Evolutionary conservation across 1,139 yeast species (phyloP).

Genomic region (Arxiozyma bovina): DNA sequence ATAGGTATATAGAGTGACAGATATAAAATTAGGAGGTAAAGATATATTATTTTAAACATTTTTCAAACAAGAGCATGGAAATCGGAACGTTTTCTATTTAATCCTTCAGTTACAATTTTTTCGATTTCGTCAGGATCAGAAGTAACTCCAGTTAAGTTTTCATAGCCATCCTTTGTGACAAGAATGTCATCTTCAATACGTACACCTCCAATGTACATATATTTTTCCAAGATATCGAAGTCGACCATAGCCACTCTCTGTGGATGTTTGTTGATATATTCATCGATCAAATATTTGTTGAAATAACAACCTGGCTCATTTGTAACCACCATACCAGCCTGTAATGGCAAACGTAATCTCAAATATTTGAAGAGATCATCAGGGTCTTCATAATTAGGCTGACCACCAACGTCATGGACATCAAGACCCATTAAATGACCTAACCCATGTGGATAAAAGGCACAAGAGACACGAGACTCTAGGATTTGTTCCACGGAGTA

Average conservation of each 20-base stretch:
- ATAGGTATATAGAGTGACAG: no score
- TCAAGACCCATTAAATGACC: constrained; percentile 94
- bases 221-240: constrained; percentile 56
- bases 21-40: not conserved
- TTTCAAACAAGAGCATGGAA: constrained; percentile 41
- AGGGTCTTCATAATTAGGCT: constrained; percentile 73
- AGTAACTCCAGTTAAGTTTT: constrained; percentile 73
- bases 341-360: constrained; percentile 66
- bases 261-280: constrained; percentile 47
- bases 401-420: constrained; percentile 91
- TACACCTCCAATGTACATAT: constrained; percentile 89
- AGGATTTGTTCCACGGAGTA: constrained; percentile 57
- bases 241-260: constrained; percentile 55
- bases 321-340: constrained; percentile 78
- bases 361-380: constrained; percentile 67
- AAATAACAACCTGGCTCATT: constrained; percentile 95
- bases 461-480: constrained; percentile 58
- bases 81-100: constrained; percentile 50
- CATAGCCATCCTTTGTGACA: constrained; percentile 67
- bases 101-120: constrained; percentile 62
- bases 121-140: constrained; percentile 78
- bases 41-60: not conserved
- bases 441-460: constrained; percentile 89
- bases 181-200: constrained; percentile 90
- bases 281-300: constrained; percentile 68